A percentile compares a stretch with the other conserved stretches of the same genome.
phyloP scores from a whole-genome alignment of 225 moss, liverwort and hornwort genomes.

The Antitrichia curtipendula region DNA sequence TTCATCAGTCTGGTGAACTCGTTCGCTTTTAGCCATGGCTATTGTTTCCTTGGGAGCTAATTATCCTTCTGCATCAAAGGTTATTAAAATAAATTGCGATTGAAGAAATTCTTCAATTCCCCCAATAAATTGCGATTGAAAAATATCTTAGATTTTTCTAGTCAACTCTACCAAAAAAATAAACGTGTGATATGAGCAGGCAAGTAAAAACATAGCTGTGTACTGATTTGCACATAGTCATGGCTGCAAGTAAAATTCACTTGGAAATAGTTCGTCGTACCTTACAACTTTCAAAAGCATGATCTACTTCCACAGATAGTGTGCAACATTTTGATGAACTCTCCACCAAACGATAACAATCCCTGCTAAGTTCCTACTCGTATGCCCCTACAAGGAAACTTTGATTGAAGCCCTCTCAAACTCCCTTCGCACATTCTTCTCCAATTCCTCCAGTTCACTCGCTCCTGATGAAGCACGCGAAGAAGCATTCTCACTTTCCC shows the following conservation, averaged over 20 bases:
- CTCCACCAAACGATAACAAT: background rate
- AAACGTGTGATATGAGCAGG: background rate
- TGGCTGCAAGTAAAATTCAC: background rate
- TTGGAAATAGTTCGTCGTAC: background rate
- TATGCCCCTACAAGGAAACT: conserved; percentile 5
- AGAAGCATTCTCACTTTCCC: background rate
- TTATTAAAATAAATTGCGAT: background rate
- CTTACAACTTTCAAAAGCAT: background rate
- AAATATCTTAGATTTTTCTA: background rate
- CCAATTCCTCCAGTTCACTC: conserved; percentile 22
- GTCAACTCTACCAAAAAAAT: background rate
- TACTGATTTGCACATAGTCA: background rate
- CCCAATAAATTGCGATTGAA: background rate
- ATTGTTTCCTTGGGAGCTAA: background rate
- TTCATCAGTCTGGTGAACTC: background rate
- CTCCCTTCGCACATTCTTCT: conserved; percentile 21
- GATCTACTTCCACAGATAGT: background rate
- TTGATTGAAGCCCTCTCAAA: conserved; percentile 25
- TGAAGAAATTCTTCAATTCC: background rate
- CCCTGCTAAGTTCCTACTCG: background rate
- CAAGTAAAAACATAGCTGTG: background rate
- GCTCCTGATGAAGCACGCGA: background rate
- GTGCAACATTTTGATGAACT: background rate
- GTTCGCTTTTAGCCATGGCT: background rate
- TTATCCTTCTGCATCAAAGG: background rate